A percentile compares a stretch with the other conserved stretches of the same genome.
These are phyloP conservation scores for Haplosporangium sp. DNA, from an alignment of 371 early-diverging fungal species.

Conservation along the genomic window DNA sequence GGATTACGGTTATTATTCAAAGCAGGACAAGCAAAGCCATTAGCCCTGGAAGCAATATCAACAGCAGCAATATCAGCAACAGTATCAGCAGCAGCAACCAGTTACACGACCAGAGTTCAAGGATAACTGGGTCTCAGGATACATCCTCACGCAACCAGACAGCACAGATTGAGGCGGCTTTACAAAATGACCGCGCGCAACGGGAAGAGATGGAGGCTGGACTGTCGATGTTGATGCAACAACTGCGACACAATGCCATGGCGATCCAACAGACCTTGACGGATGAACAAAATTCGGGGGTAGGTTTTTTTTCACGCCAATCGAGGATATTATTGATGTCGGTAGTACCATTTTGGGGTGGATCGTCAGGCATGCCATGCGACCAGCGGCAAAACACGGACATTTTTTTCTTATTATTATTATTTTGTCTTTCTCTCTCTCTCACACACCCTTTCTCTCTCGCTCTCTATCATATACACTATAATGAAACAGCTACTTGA, in stretches of 20 bases:
- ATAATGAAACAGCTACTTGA: constrained; percentile 33
- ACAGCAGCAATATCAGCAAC: too few relatives aligned
- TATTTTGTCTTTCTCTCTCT: neutral
- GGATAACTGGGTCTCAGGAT: constrained; percentile 4
- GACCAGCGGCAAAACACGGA: too few relatives aligned
- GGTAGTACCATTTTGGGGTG: too few relatives aligned
- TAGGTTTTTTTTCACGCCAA: neutral
- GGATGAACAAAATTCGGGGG: constrained; percentile 42
- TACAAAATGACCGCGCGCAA: constrained; percentile 49
- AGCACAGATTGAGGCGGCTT: constrained; percentile 38
- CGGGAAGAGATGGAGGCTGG: constrained; percentile 50
- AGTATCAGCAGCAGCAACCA: neutral
- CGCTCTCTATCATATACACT: neutral
- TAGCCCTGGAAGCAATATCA: too few relatives aligned
- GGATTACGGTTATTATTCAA: too few relatives aligned
- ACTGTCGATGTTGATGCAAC: constrained; percentile 39
- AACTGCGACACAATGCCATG: constrained; percentile 46
- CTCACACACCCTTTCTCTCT: neutral
- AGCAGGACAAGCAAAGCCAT: too few relatives aligned
- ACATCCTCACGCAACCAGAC: constrained; percentile 8
- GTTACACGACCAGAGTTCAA: neutral
- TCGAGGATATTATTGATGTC: too few relatives aligned
- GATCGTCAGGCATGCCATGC: too few relatives aligned
- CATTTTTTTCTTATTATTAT: neutral
- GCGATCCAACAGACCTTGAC: constrained; percentile 43